Conservation (phyloP, 2,329 filamentous ascomycete genomes). For the Chlorencoelia australis region DNA sequence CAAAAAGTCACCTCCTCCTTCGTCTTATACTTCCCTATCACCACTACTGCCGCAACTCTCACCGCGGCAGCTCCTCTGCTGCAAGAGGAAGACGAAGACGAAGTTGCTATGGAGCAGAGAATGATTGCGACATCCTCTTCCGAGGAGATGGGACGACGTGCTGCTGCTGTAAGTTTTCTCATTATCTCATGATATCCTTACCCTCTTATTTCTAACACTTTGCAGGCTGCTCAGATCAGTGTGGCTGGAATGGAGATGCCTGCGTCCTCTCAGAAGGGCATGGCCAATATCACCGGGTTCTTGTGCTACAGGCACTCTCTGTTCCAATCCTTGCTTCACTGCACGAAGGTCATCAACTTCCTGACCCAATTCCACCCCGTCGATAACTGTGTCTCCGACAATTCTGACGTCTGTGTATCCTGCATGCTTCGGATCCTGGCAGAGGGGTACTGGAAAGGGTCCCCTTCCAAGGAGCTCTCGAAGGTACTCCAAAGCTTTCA, state of each 20-base stretch:
- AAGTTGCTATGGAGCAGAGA: too few species aligned
- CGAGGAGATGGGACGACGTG: too few species aligned
- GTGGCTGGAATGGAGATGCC: slow-evolving; percentile 15
- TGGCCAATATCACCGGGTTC: slow-evolving; percentile 20
- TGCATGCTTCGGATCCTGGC: slow-evolving; percentile 5
- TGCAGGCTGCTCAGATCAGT: slow-evolving; percentile 11
- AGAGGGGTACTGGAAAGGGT: slow-evolving; percentile 4
- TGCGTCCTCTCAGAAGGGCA: slow-evolving; percentile 17
- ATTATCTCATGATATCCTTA: too few species aligned
- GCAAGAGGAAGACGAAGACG: too few species aligned
- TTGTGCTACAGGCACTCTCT: slow-evolving; percentile 28
- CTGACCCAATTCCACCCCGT: slow-evolving; percentile 18
- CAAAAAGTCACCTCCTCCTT: too few species aligned
- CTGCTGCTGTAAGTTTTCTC: too few species aligned
- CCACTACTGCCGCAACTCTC: too few species aligned
- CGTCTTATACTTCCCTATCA: too few species aligned
- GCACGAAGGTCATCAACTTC: slow-evolving; percentile 26
- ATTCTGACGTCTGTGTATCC: too few species aligned
- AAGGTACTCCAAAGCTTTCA: slow-evolving; percentile 1
- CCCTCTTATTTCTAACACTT: not conserved
- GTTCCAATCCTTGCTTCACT: slow-evolving; percentile 27
- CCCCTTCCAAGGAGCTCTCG: not conserved
- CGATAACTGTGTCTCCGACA: slow-evolving; percentile 19
- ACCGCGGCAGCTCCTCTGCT: too few species aligned
- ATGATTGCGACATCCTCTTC: too few species aligned